phyloP scores from a whole-genome alignment of 257 asterid species.

The Salvia miltiorrhiza region DNA sequence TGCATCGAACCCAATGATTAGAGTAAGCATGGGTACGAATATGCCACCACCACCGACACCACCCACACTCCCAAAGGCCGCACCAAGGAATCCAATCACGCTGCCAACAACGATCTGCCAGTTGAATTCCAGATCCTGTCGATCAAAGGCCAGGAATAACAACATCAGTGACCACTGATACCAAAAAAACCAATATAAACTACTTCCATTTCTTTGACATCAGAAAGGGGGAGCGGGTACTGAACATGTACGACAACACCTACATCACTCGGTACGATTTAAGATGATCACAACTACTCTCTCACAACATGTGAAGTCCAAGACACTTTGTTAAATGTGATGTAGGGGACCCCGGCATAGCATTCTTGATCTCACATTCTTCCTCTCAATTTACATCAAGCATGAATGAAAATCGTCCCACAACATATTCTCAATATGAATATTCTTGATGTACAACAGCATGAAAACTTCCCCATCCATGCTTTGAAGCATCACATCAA shows the following conservation, averaged over 20 bases:
- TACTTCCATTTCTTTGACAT: constrained; percentile 1
- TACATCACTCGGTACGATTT: background rate
- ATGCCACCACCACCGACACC: constrained; percentile 99
- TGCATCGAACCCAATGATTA: constrained; percentile 84
- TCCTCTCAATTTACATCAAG: background rate
- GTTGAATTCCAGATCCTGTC: constrained; percentile 71
- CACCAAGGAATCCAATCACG: constrained; percentile 90
- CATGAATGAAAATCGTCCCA: background rate
- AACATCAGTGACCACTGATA: background rate
- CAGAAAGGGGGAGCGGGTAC: background rate
- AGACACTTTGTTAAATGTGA: background rate
- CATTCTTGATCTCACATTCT: background rate
- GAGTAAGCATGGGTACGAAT: constrained; percentile 91
- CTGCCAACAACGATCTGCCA: constrained; percentile 74
- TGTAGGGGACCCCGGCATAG: background rate
- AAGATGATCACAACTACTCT: background rate
- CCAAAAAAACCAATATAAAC: background rate
- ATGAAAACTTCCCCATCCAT: background rate
- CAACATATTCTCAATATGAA: background rate
- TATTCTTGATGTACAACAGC: background rate
- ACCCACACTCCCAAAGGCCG: constrained; percentile 97
- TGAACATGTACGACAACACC: background rate
- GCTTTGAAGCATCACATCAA: background rate
- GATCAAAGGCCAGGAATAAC: constrained; percentile 7
- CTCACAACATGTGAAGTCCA: background rate